Percentiles rank a stretch among this genome's conserved stretches.
Conservation (phyloP, 495 filamentous ascomycete genomes). For the Parmelia sp. region DNA sequence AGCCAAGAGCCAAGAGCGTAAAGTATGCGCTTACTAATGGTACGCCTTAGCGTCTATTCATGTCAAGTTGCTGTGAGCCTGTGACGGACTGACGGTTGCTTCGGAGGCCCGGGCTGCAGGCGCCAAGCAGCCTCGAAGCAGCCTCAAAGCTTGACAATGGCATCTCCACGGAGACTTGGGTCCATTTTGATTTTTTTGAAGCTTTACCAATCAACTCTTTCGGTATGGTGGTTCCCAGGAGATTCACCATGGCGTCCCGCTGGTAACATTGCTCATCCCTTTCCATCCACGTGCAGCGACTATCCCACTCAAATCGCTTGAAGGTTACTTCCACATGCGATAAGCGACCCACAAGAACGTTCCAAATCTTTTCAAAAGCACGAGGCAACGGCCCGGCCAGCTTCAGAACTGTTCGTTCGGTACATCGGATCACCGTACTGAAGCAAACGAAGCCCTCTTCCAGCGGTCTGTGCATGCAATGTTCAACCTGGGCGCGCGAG, state of each 20-base stretch:
- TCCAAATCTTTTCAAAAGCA: conserved; percentile 9
- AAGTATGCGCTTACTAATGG: neutral
- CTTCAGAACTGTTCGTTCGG: neutral
- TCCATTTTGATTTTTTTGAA: neutral
- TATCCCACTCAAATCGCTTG: conserved; percentile 16
- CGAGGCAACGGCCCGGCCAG: conserved; percentile 18
- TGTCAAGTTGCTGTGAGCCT: neutral
- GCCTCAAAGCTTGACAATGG: neutral
- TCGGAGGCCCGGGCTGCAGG: neutral
- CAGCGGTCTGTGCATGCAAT: conserved; percentile 9
- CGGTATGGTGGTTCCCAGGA: neutral
- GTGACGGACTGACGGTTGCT: no score
- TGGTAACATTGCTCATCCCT: conserved; percentile 6
- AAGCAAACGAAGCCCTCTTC: neutral
- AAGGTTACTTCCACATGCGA: conserved; percentile 23
- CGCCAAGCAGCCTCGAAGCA: neutral
- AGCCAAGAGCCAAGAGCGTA: neutral
- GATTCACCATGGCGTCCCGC: no score
- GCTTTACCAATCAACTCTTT: conserved; percentile 3
- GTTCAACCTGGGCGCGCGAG: conserved; percentile 1
- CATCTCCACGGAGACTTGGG: conserved; percentile 1
- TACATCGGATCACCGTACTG: neutral
- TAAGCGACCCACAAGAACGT: conserved; percentile 19
- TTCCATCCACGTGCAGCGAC: conserved; percentile 4
- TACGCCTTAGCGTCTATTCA: neutral